Evolutionary conservation across 768 basidiomycete genomes (phyloP), one percentile per base, ranked within the genome.

Genomic region (Tricholoma saponaceum): DNA sequence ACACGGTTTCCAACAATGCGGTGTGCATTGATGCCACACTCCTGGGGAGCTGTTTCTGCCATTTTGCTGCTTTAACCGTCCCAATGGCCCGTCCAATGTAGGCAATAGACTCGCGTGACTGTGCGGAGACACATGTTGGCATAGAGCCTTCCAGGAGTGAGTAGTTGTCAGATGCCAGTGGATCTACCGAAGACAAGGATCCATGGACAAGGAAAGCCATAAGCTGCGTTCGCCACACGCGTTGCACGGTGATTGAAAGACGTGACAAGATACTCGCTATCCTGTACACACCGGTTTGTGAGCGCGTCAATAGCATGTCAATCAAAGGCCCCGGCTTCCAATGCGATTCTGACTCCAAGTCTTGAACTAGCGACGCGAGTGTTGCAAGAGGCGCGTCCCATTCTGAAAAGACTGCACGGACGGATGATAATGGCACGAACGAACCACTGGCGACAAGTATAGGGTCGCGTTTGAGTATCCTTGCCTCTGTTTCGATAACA

Each of bases 11-110:
- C 4, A 95, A 70, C 57, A 89, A 62, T 32, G 70, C 76, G 12
- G 87, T 84, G 64, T 94, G 87, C 20, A 84, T 82, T 18, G 81
- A 69, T 8, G 87, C 82, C 52, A 92, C 71, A 56, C 77, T 76
- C 52, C 83, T 78, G 1, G 93, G 92, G 32, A 93, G 80, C 63
- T 90, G 87, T 61, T 81, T 85, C 65, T 88, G 83, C 85, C 88
- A 88, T 68, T 84, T 86, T 12, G 88, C 90, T 47, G 83, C 79
- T 67, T 88, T 89, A 39, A 95, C 84, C 1, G 89, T 94, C 2
- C 87, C 87, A 37, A 95, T 84, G 13, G 94, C 93, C 20, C 92
- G 83, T 0, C 94, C 94, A 46, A 95, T 83, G 68, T 96, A 95
- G 1, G 83, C 72, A 59, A 97, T 92, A 3, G 92, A 94, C 51